phyloP scores from a whole-genome alignment of 2,329 filamentous ascomycete species.

The Escovopsis sp. region DNA sequence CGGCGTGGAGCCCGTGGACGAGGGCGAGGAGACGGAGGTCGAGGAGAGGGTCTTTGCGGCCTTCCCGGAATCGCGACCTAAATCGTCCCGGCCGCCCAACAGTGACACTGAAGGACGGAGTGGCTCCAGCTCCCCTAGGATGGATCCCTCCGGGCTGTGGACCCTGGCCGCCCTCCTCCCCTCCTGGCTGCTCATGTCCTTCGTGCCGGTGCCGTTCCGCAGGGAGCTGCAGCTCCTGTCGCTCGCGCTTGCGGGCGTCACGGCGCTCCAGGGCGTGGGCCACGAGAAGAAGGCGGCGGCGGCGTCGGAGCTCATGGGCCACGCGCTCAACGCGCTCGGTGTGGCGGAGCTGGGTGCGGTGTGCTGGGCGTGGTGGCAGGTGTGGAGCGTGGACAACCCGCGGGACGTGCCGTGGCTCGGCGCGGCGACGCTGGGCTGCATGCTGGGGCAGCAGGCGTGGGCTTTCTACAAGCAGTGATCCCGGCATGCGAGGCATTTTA shows the following conservation, averaged over 20 bases:
- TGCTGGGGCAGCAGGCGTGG: constrained; percentile 18
- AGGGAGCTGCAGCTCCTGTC: constrained; percentile 15
- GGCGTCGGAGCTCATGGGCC: not conserved
- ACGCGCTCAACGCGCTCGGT: constrained; percentile 14
- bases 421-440: constrained; percentile 13
- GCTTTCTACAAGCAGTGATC: not conserved
- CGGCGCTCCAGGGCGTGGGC: constrained; percentile 17
- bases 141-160: constrained; percentile 9
- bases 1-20: constrained; percentile 14
- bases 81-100: too few relatives aligned
- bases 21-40: not conserved
- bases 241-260: constrained; percentile 14
- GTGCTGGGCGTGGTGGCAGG: constrained; percentile 20
- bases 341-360: constrained; percentile 18
- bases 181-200: constrained; percentile 14
- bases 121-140: not conserved
- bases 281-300: constrained; percentile 2
- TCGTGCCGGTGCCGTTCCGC: constrained; percentile 10
- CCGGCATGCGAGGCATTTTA: too few relatives aligned
- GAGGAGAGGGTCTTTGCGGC: not conserved
- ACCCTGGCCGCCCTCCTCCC: constrained; percentile 11
- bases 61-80: too few relatives aligned
- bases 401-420: constrained; percentile 13
- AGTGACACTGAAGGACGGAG: too few relatives aligned
- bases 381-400: constrained; percentile 13